A percentile compares a stretch with the other conserved stretches of the same genome.
Conservation (phyloP, 805 yeast genomes). For the Scheffersomyces coipomensis region DNA sequence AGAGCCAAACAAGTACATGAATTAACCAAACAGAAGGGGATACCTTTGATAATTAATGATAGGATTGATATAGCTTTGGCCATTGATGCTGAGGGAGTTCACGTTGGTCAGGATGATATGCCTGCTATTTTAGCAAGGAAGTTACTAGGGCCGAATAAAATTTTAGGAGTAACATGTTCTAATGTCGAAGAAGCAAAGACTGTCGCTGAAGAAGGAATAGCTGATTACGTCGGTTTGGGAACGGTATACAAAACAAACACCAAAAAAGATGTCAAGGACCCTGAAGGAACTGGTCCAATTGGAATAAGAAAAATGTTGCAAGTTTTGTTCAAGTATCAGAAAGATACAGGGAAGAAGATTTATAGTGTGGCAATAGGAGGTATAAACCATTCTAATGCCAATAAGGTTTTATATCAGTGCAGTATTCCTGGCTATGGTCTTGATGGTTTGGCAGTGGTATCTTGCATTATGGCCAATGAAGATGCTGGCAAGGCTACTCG, state of each 20-base stretch:
- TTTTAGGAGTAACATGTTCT: slow-evolving; percentile 77
- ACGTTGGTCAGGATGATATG: slow-evolving; percentile 93
- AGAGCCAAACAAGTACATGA: slow-evolving; percentile 61
- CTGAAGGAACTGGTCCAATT: slow-evolving; percentile 55
- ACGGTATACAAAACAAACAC: slow-evolving; percentile 75
- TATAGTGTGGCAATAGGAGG: slow-evolving; percentile 83
- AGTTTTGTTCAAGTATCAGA: slow-evolving; percentile 32
- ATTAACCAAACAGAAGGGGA: slow-evolving; percentile 54
- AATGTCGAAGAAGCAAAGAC: slow-evolving; percentile 51
- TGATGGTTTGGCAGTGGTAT: slow-evolving; percentile 89
- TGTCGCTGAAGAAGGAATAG: slow-evolving; percentile 48
- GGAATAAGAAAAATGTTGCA: slow-evolving; percentile 59
- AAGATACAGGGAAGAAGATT: slow-evolving; percentile 31
- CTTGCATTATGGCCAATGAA: slow-evolving; percentile 70
- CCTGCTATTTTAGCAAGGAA: slow-evolving; percentile 54
- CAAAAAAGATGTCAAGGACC: slow-evolving; percentile 54
- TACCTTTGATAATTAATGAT: slow-evolving; percentile 85
- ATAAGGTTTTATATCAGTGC: slow-evolving; percentile 53
- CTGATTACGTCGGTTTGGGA: slow-evolving; percentile 86
- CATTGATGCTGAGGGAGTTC: slow-evolving; percentile 86
- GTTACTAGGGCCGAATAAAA: slow-evolving; percentile 69
- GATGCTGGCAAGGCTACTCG: slow-evolving; percentile 54
- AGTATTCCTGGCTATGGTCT: slow-evolving; percentile 44
- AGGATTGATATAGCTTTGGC: slow-evolving; percentile 88
- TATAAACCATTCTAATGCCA: slow-evolving; percentile 60